Evolutionary conservation across 352 stramenopile genomes (phyloP), one percentile per base, ranked within the genome.

Genomic region (Globisporangium parvum): DNA sequence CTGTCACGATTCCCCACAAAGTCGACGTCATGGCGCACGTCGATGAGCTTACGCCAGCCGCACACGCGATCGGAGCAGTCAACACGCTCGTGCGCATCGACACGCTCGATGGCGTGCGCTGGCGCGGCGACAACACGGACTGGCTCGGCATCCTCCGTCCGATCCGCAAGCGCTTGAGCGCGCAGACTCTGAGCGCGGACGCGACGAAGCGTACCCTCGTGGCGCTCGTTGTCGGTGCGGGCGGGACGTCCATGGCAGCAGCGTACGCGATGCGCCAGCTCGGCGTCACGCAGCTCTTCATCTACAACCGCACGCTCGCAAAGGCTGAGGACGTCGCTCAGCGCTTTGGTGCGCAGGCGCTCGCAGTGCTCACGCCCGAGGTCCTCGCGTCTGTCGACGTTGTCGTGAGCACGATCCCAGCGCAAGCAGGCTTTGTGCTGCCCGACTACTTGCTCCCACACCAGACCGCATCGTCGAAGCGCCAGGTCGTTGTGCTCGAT

Each of bases 1-100:
- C 87, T 15, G 93, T 99, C 17, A 99, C 97, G 23, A 99, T 99
- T 65, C 97, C 97, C 24, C 94, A 98, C 71, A 99, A 99, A 71
- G 70, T 92, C 33, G 86, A 91, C 48, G 92, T 99, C 57, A 97
- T 98, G 65, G 73, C 77, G 12, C 85, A 97, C 57, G 60, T 99
- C 45, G 80, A 98, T 66, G 78, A 95, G 28, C 71, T 99, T 46
- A 97, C 85, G 21, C 78, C 94, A 47, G 88, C 95, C n/a, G 97
- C 95, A 0, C 72, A 77, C 44, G 75, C 76, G n/a, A 99, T 99
- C 65, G 97, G 96, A n/a, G 97, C 96, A 40, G 96, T 99, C 39
- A 99, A 99, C 78, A 99, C 97, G 12, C 71, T 99, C 26, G 77
- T 98, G 18, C 74, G 85, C 51, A 50, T 76, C 44, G 77, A 86